Evolutionary conservation across 306 rosid genomes (phyloP), one percentile per base, ranked within the genome.

Genomic region (Pyrus bretschneideri): DNA sequence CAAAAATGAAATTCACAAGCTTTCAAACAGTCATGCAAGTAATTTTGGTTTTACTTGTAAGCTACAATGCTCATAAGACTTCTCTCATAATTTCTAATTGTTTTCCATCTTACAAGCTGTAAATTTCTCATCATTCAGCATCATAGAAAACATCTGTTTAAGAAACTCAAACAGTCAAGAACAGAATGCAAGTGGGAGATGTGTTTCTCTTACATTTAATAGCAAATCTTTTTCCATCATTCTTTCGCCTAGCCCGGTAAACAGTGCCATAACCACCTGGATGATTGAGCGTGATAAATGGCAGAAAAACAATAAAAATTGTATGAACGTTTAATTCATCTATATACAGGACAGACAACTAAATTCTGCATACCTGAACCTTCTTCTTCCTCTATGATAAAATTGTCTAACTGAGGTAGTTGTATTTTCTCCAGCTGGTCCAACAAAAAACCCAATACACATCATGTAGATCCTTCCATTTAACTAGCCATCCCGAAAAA

Each of bases 251-350:
- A n/a, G 78, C 76, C 62, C 86, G 76, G 75, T 83, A 83, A 67
- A 83, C 86, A 66, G 71, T 79, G 60, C 86, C 86, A 71, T 83
- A 83, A 35, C 86, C 86, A 71, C 86, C 86, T 83, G 70, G 62
- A 78, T 42, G 27, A 55, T 62, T 38, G 81, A 29, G 68, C 29
- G 44, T 63, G n/a, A 66, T 38, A 51, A 54, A 76, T 13, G 23
- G 57, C 18, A 31, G 67, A 30, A 69, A 66, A 38, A 4, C 38
- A 11, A 4, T 10, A 38, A 67, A 55, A 72, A 15, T 38, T 38
- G 18, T 60, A 42, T 59, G 78, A 27, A 67, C 58, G 19, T n/a
- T 5, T 65, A 54, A 27, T 31, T 15, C 66, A 49, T 52, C 74
- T 67, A n/a, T 59, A 59, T 59, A 55, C 52, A 31, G 13, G 30